Evolutionary conservation across 1,284 basidiomycete species (phyloP), one percentile per base, ranked within the genome.

Genomic region (Ceratobasidium theobromae): DNA sequence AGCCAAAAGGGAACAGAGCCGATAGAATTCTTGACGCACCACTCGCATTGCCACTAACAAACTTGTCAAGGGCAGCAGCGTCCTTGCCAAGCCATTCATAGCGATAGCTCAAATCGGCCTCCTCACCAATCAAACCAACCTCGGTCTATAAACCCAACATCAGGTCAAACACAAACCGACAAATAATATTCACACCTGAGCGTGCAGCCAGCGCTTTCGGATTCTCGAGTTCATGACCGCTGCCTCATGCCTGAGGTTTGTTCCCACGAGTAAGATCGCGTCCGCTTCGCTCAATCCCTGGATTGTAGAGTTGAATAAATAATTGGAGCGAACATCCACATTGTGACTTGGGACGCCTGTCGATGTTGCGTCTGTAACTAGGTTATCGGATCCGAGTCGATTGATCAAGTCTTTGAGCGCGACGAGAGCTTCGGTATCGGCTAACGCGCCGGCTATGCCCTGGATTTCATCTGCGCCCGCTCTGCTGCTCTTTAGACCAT

Each of bases 141-240:
- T 97, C 91, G 57, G 95, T 82, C 60, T 64, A 32, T 18, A 18
- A 40, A 14, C 14, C 38, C n/a, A 40, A 14, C 11, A 35, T 53
- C 1, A 32, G 32, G 11, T 21, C 14, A 45, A 25, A 3, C 18
- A 38, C 16, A 35, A 6, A 28, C 23, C 21, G 30, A 11, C 12
- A 30, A 5, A 4, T 18, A 35, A 25, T 23, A 35, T 9, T 14
- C 49, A 11, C 21, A 64, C 60, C 65, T 85, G 84, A 21, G 85
- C 87, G 74, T 94, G 88, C 71, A 99, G 76, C 91, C 93, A 99
- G 71, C 87, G 89, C 82, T 95, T 96, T 74, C 96, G 87, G 74
- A 99, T 93, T 71, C 96, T 91, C 11, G 95, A 95, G 83, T 99
- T 99, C 74, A 99, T 82, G 67, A 98, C 95, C 33, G 97, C 91